Base-by-base conservation (phyloP, 2,329 filamentous ascomycete genomes). In the Sclerotiophoma versabilis region DNA sequence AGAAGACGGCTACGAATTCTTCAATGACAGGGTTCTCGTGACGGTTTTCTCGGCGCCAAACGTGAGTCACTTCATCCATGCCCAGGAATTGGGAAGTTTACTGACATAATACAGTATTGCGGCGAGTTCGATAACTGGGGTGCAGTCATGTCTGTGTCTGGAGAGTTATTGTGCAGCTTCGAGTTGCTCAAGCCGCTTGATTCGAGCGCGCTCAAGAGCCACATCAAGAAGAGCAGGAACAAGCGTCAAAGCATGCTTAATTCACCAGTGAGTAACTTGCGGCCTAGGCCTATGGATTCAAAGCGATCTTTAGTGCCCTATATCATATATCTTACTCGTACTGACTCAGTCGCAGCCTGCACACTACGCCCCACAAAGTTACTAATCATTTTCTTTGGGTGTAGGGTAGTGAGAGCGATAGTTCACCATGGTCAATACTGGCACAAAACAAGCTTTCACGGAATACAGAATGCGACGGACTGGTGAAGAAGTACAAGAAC, bases 81-180 rank as follows among this genome's bases (percentile, higher is more conserved):
- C n/a, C n/a, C n/a, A n/a, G n/a, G n/a, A n/a, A n/a, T n/a, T n/a
- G n/a, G n/a, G n/a, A 27, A 57, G 32, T 32, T 52, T 60, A 62
- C 72, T 68, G 33, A 61, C 23, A n/a, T 6, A 4, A 17, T 30
- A 14, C 51, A 96, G 91, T 98, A 99, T 72, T 99, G 95, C 69
- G 95, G 95, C 63, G 95, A 99, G 76, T 99, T 99, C 64, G 95
- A 99, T 74, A 99, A 99, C 62, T 98, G 95, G 92, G 95, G 95
- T 17, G 95, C 95, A 12, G 93, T 98, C 63, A 99, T 99, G 95
- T 96, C 93, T 2, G 95, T 99, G 19, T 97, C 92, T 1, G 86
- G 86, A 12, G 95, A 98, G 75, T 79, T 99, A 46, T 85, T 99
- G 1, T 99, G 95, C 79, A 97, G 93, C 73, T 99, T 99, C 71